Evolutionary conservation across 1,139 yeast species (phyloP), one percentile per base, ranked within the genome.

Genomic region (Groenewaldozyma sp.): DNA sequence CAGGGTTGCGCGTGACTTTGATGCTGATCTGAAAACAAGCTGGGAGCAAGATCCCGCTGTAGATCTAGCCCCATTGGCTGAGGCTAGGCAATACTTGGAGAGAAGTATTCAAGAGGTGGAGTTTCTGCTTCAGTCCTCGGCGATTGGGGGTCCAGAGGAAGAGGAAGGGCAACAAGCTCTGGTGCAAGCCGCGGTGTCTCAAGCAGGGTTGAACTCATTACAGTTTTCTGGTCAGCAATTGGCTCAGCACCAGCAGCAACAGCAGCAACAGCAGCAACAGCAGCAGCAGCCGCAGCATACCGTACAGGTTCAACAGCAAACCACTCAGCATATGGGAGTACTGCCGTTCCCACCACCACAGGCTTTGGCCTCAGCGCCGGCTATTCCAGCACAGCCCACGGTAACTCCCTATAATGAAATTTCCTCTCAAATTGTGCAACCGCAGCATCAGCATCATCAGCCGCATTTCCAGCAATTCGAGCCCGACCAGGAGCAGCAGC

Each of bases 21-120:
- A 24, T 14, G 33, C 22, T 31, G 31, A 37, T 13, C 27, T 22
- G 13, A 18, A 10, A 11, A 16, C 33, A 4, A 16, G 21, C 17
- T 19, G 21, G 9, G 26, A 22, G 14, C n/a, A n/a, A n/a, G 37
- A 38, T 4, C 6, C 32, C 4, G 40, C 24, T 3, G 43, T 52
- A 9, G 63, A 56, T 33, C 33, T 58, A 32, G 34, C 50, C 2
- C 58, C 56, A 2, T 44, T 61, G 18, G 50, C 55, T 14, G 58
- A 54, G 38, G 52, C 63, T 2, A 43, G 62, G 3, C 50, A 52
- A 39, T 56, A 56, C 38, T 50, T 61, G n/a, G 62, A 58, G 34
- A 53, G 54, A 39, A 60, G 65, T 44, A 51, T 62, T 14, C 58
- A 56, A 31, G 65, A 61, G 37, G 63, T 61, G 17, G 59, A 58